Evolutionary conservation across 192 early-diverging fungal species (phyloP).

Genomic region (Entomortierella lignicola): DNA sequence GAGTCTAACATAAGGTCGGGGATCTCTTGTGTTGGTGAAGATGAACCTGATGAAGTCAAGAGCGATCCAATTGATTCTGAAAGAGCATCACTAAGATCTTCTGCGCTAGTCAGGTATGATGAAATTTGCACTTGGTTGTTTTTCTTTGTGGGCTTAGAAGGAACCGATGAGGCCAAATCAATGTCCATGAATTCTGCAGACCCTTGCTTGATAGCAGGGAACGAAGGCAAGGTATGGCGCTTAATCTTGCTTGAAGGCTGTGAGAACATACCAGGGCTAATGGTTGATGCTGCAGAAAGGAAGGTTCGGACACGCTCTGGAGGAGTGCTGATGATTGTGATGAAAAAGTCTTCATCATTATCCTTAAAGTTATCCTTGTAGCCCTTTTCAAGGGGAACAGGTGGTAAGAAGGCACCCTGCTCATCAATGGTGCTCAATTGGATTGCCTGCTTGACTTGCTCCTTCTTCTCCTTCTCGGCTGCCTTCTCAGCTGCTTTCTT

Average conservation of each 20-base stretch:
- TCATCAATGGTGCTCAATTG: slow-evolving; percentile 30
- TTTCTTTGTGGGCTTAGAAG: slow-evolving; percentile 8
- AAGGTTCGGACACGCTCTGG: slow-evolving; percentile 35
- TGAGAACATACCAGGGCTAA: slow-evolving; percentile 45
- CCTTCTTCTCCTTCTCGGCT: slow-evolving; percentile 42
- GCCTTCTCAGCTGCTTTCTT: slow-evolving; percentile 31
- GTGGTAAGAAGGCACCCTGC: slow-evolving; percentile 34
- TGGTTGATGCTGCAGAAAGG: slow-evolving; percentile 33
- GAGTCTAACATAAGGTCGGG: slow-evolving; percentile 48
- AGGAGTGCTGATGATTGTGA: slow-evolving; percentile 39
- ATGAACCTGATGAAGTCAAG: slow-evolving; percentile 3
- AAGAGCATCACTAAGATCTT: slow-evolving; percentile 32
- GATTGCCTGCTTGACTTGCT: slow-evolving; percentile 39
- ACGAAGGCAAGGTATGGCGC: slow-evolving; percentile 14
- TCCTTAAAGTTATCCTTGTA: slow-evolving; percentile 42
- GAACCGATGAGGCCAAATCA: background rate
- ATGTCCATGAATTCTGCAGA: slow-evolving; percentile 10
- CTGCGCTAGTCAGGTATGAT: slow-evolving; percentile 29
- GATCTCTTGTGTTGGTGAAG: slow-evolving; percentile 26
- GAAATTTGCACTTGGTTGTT: slow-evolving; percentile 19
- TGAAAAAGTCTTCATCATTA: slow-evolving; percentile 37
- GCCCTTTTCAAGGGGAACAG: slow-evolving; percentile 33
- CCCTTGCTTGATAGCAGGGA: background rate
- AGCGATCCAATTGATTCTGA: slow-evolving; percentile 47
- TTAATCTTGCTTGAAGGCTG: slow-evolving; percentile 36